These are phyloP conservation scores for Choricystis sp. DNA, from an alignment of 139 green algal species.

Conservation along the genomic window DNA sequence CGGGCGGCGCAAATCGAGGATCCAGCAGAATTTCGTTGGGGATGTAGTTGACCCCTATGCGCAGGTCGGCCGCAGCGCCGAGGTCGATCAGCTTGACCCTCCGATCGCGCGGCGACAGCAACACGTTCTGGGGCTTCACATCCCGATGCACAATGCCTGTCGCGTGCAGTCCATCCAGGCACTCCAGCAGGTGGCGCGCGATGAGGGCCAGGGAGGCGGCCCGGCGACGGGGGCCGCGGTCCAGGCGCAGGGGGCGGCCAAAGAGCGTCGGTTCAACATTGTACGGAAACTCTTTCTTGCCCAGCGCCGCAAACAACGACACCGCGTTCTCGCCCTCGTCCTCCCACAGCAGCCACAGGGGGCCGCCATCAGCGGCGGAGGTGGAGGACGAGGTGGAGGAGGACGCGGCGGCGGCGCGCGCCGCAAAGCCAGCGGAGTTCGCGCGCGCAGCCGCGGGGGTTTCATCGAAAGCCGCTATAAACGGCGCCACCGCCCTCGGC, in stretches of 20 bases:
- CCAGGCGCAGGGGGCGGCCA: constrained; percentile 44
- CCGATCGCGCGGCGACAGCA: constrained; percentile 35
- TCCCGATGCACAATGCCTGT: constrained; percentile 77
- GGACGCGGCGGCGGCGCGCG: constrained; percentile 26
- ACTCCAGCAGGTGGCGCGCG: constrained; percentile 53
- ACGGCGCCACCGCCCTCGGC: constrained; percentile 45
- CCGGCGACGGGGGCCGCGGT: constrained; percentile 12
- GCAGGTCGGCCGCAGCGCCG: constrained; percentile 73
- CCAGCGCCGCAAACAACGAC: constrained; percentile 53
- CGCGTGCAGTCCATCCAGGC: constrained; percentile 12
- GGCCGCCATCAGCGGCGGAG: constrained; percentile 24
- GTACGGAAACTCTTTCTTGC: constrained; percentile 73
- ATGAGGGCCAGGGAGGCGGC: constrained; percentile 26
- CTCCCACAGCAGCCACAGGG: constrained; percentile 55
- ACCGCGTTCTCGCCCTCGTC: constrained; percentile 71
- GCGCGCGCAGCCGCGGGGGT: neutral
- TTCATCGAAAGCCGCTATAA: constrained; percentile 76
- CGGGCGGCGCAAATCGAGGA: constrained; percentile 68
- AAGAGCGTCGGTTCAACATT: constrained; percentile 73
- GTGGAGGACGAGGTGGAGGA: constrained; percentile 58
- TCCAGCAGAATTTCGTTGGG: constrained; percentile 78
- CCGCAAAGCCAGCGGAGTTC: constrained; percentile 3
- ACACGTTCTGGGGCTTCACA: constrained; percentile 82
- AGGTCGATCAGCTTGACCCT: constrained; percentile 82
- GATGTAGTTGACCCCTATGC: constrained; percentile 84